A percentile compares a stretch with the other conserved stretches of the same genome.
Conservation (phyloP, 2,329 filamentous ascomycete species). For the Claviceps capensis region DNA sequence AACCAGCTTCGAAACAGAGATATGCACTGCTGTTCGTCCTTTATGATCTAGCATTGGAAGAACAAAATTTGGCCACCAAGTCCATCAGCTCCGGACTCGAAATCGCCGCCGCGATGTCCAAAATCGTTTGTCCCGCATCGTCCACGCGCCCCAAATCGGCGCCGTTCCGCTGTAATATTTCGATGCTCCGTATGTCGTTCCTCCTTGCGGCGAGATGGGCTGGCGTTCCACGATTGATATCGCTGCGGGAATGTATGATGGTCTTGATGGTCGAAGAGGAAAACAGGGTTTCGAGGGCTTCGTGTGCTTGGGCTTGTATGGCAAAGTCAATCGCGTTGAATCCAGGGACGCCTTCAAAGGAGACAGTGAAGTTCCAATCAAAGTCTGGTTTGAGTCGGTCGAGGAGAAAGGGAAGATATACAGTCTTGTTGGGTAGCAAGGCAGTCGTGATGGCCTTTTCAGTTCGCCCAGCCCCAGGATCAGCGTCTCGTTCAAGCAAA, state of each 20-base stretch:
- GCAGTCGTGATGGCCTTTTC: background rate
- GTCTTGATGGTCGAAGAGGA: background rate
- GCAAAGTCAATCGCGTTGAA: background rate
- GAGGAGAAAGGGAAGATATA: background rate
- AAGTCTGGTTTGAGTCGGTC: background rate
- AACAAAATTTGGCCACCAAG: background rate
- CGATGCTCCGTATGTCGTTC: background rate
- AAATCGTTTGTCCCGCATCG: background rate
- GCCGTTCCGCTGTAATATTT: background rate
- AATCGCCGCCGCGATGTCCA: background rate
- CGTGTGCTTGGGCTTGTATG: background rate
- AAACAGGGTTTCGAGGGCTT: background rate
- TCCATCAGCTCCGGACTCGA: background rate
- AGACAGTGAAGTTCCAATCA: background rate
- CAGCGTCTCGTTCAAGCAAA: background rate
- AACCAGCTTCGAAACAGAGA: background rate
- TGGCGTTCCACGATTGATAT: slow-evolving; percentile 1
- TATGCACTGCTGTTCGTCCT: background rate
- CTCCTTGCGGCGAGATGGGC: background rate
- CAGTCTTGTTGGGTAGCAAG: background rate
- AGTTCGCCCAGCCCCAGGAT: background rate
- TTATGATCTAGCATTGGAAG: background rate
- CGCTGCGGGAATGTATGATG: background rate
- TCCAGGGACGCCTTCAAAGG: background rate
- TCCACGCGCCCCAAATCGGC: background rate